phyloP scores from a whole-genome alignment of 108 stramenopile genomes.

The Nitzschia inconspicua region DNA sequence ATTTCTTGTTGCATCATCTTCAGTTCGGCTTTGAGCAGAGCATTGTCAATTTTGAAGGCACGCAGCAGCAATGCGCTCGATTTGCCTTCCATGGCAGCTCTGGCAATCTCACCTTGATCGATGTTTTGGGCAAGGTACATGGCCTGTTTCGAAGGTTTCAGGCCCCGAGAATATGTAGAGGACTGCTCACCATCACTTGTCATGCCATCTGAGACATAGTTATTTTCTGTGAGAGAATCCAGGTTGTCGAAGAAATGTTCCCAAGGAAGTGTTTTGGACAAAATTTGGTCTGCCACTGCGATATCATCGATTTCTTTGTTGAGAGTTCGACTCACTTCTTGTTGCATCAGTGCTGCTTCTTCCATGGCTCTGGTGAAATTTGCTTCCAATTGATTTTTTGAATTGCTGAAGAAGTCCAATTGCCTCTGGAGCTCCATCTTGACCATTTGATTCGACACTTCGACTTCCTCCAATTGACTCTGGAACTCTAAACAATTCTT shows the following conservation, averaged over 20 bases:
- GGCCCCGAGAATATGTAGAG: background rate
- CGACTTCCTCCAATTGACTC: conserved; percentile 9
- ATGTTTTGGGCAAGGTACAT: conserved; percentile 8
- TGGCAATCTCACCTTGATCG: conserved; percentile 1
- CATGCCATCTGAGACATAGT: background rate
- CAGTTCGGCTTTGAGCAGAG: conserved; percentile 28
- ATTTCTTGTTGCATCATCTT: conserved; percentile 29
- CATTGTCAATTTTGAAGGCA: conserved; percentile 48
- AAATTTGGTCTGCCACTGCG: conserved; percentile 9
- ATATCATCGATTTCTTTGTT: conserved; percentile 18
- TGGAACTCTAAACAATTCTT: conserved; percentile 18
- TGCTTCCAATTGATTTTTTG: conserved; percentile 21
- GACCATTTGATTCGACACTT: conserved; percentile 16
- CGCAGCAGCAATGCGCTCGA: conserved; percentile 17
- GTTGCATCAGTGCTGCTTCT: conserved; percentile 10
- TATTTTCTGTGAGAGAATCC: conserved; percentile 6
- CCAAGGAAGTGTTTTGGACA: conserved; percentile 26
- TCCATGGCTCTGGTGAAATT: conserved; percentile 8
- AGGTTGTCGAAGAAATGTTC: conserved; percentile 33
- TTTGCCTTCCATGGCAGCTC: conserved; percentile 1
- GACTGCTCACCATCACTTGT: background rate
- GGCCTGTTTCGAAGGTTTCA: conserved; percentile 22
- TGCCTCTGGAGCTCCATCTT: conserved; percentile 35
- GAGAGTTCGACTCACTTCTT: conserved; percentile 7
- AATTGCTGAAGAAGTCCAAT: conserved; percentile 34